These are phyloP conservation scores for Fusarium pseudoanthophilum DNA, from an alignment of 2,329 filamentous ascomycete genomes.

Conservation along the genomic window DNA sequence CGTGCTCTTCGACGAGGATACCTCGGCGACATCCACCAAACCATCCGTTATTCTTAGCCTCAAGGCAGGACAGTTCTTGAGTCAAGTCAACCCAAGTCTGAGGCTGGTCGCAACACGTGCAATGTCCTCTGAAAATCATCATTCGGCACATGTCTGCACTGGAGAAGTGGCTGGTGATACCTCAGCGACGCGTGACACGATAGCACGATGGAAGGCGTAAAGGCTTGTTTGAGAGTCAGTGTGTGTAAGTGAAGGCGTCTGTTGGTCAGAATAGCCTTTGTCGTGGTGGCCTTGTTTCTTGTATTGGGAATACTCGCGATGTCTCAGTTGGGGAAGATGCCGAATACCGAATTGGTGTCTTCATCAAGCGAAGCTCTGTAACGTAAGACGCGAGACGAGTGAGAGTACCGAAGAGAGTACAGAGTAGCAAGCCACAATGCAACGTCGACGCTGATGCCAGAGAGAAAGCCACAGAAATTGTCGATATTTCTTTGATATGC, in stretches of 20 bases:
- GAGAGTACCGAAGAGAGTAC: not conserved
- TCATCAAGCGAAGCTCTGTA: slow-evolving; percentile 27
- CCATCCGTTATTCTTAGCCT: slow-evolving; percentile 59
- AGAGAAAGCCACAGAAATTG: not conserved
- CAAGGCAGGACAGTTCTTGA: slow-evolving; percentile 59
- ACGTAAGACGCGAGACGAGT: slow-evolving; percentile 6
- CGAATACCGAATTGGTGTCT: slow-evolving; percentile 15
- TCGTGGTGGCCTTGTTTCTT: not conserved
- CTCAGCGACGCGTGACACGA: not conserved
- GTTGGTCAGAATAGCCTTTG: not conserved
- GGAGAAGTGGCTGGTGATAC: not conserved
- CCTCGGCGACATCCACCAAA: slow-evolving; percentile 58
- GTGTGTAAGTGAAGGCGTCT: not conserved
- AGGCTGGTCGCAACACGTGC: slow-evolving; percentile 54
- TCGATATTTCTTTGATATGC: not conserved
- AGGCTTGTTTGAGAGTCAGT: slow-evolving; percentile 2
- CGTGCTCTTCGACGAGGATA: slow-evolving; percentile 55
- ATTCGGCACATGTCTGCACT: slow-evolving; percentile 58
- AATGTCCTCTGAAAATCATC: slow-evolving; percentile 57
- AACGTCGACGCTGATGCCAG: slow-evolving; percentile 3
- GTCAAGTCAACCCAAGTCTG: slow-evolving; percentile 58
- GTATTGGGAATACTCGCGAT: slow-evolving; percentile 6
- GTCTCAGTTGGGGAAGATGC: slow-evolving; percentile 9
- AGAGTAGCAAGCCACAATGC: slow-evolving; percentile 22
- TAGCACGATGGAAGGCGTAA: not conserved